These are phyloP conservation scores for Chrysoporthe austroafricana DNA, from an alignment of 2,329 filamentous ascomycete genomes.

Conservation along the genomic window DNA sequence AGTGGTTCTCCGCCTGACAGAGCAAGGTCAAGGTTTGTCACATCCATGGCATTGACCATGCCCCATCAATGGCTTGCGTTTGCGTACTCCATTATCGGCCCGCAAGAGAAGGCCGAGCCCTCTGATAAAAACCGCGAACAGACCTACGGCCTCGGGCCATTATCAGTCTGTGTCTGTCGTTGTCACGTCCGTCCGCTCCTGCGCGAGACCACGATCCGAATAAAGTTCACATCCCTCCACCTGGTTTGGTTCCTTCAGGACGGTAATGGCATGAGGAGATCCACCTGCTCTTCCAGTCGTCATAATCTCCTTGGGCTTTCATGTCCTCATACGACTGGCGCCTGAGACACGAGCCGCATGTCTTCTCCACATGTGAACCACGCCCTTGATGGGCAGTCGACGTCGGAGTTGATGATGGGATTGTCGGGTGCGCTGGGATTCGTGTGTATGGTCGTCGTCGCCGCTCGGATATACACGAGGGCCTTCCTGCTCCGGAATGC, in stretches of 20 bases:
- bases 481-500: conserved; percentile 15
- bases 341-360: conserved; percentile 12
- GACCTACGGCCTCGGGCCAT: background rate
- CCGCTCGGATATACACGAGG: conserved; percentile 23
- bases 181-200: background rate
- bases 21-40: background rate
- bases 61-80: background rate
- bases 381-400: conserved; percentile 20
- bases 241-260: background rate
- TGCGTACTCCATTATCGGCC: background rate
- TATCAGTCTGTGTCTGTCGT: background rate
- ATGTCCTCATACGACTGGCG: background rate
- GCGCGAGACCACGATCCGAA: no score
- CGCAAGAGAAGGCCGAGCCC: background rate
- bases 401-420: conserved; percentile 19
- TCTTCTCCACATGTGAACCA: conserved; percentile 14
- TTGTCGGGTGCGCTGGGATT: conserved; percentile 8
- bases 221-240: background rate
- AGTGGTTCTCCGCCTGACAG: background rate
- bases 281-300: background rate
- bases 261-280: background rate
- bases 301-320: background rate
- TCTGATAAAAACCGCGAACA: background rate
- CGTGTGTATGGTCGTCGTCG: conserved; percentile 12
- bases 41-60: background rate